Conservation (phyloP, 768 basidiomycete genomes). For the Kondoa malvinella region DNA sequence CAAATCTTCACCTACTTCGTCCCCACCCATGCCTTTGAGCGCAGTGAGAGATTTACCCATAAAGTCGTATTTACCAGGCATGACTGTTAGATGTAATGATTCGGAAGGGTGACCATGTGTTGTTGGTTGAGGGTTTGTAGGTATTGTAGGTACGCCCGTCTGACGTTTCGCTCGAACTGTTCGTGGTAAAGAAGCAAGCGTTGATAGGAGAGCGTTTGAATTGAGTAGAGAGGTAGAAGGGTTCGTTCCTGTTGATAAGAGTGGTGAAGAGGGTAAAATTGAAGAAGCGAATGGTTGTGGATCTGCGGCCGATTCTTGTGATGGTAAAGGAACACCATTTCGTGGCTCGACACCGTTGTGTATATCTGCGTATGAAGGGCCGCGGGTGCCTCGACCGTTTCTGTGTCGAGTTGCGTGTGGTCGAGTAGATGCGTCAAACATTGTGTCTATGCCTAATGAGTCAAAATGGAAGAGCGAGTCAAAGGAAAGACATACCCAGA, state of each 20-base stretch:
- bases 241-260: background rate
- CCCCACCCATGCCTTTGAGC: background rate
- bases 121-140: background rate
- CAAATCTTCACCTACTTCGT: slow-evolving; percentile 5
- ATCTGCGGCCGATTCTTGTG: background rate
- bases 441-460: background rate
- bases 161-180: background rate
- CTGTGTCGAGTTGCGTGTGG: background rate
- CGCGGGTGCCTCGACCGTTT: background rate
- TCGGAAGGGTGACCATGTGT: background rate
- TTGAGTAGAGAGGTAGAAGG: background rate
- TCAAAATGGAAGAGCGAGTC: background rate
- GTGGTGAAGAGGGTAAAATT: slow-evolving; percentile 1
- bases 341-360: background rate
- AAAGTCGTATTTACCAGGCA: slow-evolving; percentile 4
- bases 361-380: background rate
- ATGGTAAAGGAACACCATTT: background rate
- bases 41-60: background rate
- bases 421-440: background rate
- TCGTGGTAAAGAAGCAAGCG: background rate
- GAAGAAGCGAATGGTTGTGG: background rate
- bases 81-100: background rate
- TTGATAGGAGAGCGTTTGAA: background rate
- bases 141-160: background rate
- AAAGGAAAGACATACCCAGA: slow-evolving; percentile 1